These are phyloP conservation scores for Luffa aegyptiaca DNA, from an alignment of 306 rosid species.

Conservation along the genomic window DNA sequence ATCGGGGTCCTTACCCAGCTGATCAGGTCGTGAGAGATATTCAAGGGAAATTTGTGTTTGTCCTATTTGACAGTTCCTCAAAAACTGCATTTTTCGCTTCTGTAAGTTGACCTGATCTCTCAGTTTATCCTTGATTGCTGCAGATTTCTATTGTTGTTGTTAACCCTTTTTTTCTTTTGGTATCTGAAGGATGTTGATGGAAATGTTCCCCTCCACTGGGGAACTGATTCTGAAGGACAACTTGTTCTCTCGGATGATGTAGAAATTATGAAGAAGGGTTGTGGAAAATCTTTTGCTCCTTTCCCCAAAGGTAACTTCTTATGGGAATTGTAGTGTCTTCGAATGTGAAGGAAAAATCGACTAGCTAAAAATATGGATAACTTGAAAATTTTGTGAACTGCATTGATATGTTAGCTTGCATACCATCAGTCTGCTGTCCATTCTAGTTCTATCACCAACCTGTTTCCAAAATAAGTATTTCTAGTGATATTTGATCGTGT, in stretches of 20 bases:
- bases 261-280: slow-evolving; percentile 57
- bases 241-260: slow-evolving; percentile 70
- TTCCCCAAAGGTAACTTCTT: slow-evolving; percentile 77
- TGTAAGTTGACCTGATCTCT: slow-evolving; percentile 39
- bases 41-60: slow-evolving; percentile 77
- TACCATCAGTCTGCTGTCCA: neutral
- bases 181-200: slow-evolving; percentile 66
- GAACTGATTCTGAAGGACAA: slow-evolving; percentile 82
- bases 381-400: neutral
- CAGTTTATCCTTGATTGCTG: neutral
- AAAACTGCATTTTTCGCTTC: slow-evolving; percentile 51
- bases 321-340: neutral
- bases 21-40: slow-evolving; percentile 95
- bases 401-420: neutral
- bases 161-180: neutral
- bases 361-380: neutral
- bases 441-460: neutral
- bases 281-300: slow-evolving; percentile 88
- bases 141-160: neutral
- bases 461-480: neutral
- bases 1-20: slow-evolving; percentile 93
- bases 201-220: slow-evolving; percentile 87
- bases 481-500: neutral
- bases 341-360: neutral
- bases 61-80: slow-evolving; percentile 64